Evolutionary conservation across 108 stramenopile species (phyloP), one percentile per base, ranked within the genome.

Genomic region (Mediolabrus comicus): DNA sequence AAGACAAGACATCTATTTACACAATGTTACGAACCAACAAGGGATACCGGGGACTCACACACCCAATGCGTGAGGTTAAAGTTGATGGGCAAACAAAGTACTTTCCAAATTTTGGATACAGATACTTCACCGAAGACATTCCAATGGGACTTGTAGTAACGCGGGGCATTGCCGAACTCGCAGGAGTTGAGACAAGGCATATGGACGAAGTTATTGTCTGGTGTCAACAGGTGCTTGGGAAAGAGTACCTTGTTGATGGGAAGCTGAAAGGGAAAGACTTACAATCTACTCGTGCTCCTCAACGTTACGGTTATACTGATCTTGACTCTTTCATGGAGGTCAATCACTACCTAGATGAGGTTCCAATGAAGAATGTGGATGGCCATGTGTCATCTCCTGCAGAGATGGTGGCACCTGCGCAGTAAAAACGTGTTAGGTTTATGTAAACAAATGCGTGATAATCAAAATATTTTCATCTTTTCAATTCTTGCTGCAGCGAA

Each of bases 401-500:
- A 49, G 33, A 49, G 22, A 22, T 22, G 46, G 46, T 9, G 19
- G 59, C 72, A 24, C 83, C 83, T 14, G 80, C 81, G 53, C 62
- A 52, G 14, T 84, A 79, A 65, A 79, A 79, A 0, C 75, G 75
- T 39, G 57, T 36, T 3, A 78, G 80, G 39, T 60, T 74, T 52
- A 17, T 81, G 78, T 13, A 67, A 79, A 62, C 30, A 38, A 34
- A 67, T 36, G 10, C 78, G 77, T 65, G 55, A 60, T 33, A 81
- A 30, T 30, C 74, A 55, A 28, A 64, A 30, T 63, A 41, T 13
- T 12, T 26, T 35, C 10, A 4, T 30, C 36, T 86, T 58, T 73
- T 87, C 4, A 85, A 87, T 62, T 78, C 82, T 62, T 84, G 82
- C 65, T 92, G 90, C 88, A 95, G 85, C 4, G 70, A 61, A 65